phyloP scores from a whole-genome alignment of 768 basidiomycete genomes.

The Collybia mongolica region DNA sequence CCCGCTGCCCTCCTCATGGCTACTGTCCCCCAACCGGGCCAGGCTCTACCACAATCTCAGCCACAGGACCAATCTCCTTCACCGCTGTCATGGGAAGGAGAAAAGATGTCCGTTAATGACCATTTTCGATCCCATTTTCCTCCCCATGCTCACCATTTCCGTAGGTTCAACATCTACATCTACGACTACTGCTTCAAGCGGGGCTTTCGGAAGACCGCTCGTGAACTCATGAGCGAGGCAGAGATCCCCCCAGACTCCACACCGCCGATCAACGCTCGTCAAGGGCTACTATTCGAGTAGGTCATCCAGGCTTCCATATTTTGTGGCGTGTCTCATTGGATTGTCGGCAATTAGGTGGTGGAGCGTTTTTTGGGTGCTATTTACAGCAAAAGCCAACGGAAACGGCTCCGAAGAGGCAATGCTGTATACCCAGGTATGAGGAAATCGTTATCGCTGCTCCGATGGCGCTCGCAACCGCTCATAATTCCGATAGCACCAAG shows the following conservation, averaged over 20 bases:
- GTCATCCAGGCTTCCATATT: constrained; percentile 25
- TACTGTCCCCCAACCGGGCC: constrained; percentile 23
- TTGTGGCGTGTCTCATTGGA: constrained; percentile 6
- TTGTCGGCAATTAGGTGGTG: constrained; percentile 60
- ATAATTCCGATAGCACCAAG: constrained; percentile 20
- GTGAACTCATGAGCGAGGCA: constrained; percentile 64
- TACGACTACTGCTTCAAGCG: constrained; percentile 83
- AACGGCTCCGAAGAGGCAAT: constrained; percentile 68
- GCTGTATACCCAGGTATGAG: constrained; percentile 65
- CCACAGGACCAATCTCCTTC: constrained; percentile 20
- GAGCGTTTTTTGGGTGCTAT: constrained; percentile 87
- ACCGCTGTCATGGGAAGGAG: constrained; percentile 74
- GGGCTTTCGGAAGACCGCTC: constrained; percentile 72
- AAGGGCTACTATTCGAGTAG: constrained; percentile 82
- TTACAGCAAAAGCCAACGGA: constrained; percentile 75
- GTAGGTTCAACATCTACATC: constrained; percentile 89
- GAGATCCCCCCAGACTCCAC: constrained; percentile 58
- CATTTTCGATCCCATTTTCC: constrained; percentile 6
- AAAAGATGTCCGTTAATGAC: constrained; percentile 64
- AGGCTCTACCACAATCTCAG: constrained; percentile 19
- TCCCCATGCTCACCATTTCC: constrained; percentile 1
- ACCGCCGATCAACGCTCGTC: constrained; percentile 81
- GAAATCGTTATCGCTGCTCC: constrained; percentile 13
- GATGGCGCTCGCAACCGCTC: constrained; percentile 8
- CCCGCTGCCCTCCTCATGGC: constrained; percentile 20